These are phyloP conservation scores for Prunus mira DNA, from an alignment of 306 rosid species.

Conservation along the genomic window DNA sequence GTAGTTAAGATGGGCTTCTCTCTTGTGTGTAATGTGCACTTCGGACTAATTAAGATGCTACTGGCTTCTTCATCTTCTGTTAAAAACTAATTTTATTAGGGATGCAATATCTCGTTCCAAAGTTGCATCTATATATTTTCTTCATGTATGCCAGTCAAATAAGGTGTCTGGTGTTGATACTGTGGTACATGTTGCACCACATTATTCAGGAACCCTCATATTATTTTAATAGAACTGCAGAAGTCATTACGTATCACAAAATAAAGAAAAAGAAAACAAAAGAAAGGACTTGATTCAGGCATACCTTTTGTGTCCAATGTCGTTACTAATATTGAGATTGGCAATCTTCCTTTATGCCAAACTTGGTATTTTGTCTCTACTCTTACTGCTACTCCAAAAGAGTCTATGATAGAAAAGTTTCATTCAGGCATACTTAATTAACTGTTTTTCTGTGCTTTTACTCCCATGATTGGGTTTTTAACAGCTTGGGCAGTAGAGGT, in stretches of 20 bases:
- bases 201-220: background rate
- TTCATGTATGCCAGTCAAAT: background rate
- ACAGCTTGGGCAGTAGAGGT: conserved; percentile 94
- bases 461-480: conserved; percentile 20
- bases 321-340: background rate
- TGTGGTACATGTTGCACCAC: background rate
- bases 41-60: background rate
- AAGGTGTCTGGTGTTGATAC: background rate
- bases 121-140: background rate
- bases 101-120: background rate
- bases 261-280: background rate
- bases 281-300: too few species aligned
- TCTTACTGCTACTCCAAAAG: background rate
- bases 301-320: background rate
- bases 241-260: background rate
- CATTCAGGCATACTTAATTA: background rate
- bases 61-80: background rate
- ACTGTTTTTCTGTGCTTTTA: conserved; percentile 8
- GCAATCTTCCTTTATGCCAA: background rate
- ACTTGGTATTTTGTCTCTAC: conserved; percentile 2
- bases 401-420: background rate
- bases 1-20: background rate
- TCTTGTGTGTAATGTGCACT: background rate
- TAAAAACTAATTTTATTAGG: background rate
- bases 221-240: background rate